Conservation (phyloP, 1,139 yeast species). For the Casaregolazyma lundiana region DNA sequence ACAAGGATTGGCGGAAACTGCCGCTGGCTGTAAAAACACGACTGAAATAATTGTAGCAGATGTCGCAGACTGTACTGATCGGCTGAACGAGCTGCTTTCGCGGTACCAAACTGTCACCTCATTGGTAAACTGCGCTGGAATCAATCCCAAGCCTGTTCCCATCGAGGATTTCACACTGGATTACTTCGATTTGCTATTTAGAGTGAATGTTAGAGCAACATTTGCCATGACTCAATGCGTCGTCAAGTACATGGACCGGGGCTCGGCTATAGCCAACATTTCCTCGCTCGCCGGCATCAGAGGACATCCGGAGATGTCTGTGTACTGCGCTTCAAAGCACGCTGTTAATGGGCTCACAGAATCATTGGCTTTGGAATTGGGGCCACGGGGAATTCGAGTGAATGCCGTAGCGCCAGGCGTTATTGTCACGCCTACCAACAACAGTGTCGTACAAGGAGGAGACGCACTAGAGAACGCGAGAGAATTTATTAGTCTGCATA, state of each 20-base stretch:
- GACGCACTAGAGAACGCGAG: background rate
- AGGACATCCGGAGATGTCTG: background rate
- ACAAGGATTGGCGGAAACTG: background rate
- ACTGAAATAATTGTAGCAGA: background rate
- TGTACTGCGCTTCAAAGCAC: background rate
- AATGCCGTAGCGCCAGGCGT: constrained; percentile 83
- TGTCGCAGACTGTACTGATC: background rate
- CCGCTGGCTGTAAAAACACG: background rate
- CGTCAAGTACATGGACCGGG: background rate
- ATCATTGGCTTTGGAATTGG: constrained; percentile 66
- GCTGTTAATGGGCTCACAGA: background rate
- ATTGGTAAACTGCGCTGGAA: background rate
- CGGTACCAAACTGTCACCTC: background rate
- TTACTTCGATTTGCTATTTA: background rate
- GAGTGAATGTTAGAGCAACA: background rate
- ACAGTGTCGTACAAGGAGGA: background rate
- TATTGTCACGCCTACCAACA: background rate
- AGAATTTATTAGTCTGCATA: background rate
- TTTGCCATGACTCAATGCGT: background rate
- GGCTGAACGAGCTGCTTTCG: background rate
- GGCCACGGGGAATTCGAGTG: constrained; percentile 76
- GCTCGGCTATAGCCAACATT: background rate
- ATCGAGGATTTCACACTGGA: background rate
- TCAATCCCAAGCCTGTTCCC: background rate
- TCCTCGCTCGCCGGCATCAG: background rate